phyloP scores from a whole-genome alignment of 306 rosid genomes.

The Quercus cerris region DNA sequence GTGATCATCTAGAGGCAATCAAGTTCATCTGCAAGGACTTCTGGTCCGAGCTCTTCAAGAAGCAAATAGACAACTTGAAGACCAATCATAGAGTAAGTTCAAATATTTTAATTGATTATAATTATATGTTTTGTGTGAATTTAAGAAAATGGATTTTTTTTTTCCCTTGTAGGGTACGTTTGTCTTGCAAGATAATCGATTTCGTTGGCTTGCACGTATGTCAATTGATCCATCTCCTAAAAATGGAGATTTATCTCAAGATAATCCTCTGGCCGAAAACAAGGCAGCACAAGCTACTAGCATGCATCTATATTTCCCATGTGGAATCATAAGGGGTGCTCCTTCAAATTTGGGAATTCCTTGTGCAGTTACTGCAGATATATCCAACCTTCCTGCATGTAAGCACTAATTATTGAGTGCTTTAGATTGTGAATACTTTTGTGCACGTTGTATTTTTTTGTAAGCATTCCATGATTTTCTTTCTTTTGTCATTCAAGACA shows the following conservation, averaged over 20 bases:
- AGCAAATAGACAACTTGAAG: constrained; percentile 97
- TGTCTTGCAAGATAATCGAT: constrained; percentile 89
- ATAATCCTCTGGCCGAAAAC: constrained; percentile 41
- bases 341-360: constrained; percentile 90
- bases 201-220: constrained; percentile 79
- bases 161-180: constrained; percentile 78
- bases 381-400: constrained; percentile 90
- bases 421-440: neutral
- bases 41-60: constrained; percentile 97
- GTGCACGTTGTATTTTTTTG: neutral
- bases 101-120: neutral
- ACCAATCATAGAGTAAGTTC: constrained; percentile 82
- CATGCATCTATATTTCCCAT: constrained; percentile 92
- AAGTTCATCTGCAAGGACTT: constrained; percentile 65
- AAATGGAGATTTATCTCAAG: constrained; percentile 46
- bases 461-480: neutral
- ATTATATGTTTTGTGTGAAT: neutral
- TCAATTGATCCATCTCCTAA: constrained; percentile 63
- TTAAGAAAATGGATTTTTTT: neutral
- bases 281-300: constrained; percentile 65
- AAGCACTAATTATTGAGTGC: constrained; percentile 23
- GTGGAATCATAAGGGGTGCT: constrained; percentile 95
- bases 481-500: neutral
- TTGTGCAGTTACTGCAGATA: constrained; percentile 90
- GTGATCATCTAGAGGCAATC: constrained; percentile 90